Conservation (phyloP, 805 yeast species). For the Geotrichum ghanense region DNA sequence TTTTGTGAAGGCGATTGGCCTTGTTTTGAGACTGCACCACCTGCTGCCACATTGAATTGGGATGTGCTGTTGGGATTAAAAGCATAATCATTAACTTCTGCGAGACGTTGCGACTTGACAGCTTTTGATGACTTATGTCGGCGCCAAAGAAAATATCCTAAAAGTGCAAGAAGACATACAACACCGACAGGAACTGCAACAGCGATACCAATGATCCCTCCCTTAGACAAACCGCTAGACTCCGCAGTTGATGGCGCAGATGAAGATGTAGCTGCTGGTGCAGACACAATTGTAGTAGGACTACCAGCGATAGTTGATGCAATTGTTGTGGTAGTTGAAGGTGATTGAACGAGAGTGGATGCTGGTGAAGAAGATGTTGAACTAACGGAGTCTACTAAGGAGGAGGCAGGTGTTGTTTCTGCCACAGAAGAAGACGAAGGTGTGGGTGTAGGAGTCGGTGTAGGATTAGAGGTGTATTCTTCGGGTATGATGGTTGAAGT, state of each 20-base stretch:
- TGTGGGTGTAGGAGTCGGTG: background rate
- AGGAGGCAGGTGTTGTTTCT: background rate
- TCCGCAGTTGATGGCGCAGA: background rate
- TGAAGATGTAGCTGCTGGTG: background rate
- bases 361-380: background rate
- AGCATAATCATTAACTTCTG: conserved; percentile 3
- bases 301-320: background rate
- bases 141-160: background rate
- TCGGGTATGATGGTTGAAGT: background rate
- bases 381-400: background rate
- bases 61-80: conserved; percentile 1
- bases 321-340: background rate
- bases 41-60: conserved; percentile 1
- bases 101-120: background rate
- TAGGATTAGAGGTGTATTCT: background rate
- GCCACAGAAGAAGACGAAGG: background rate
- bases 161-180: background rate
- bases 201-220: conserved; percentile 1
- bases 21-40: background rate
- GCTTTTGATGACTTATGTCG: background rate
- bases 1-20: background rate
- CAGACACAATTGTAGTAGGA: background rate
- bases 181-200: conserved; percentile 3
- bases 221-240: background rate
- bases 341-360: background rate